A percentile compares a stretch with the other conserved stretches of the same genome.
Evolutionary conservation across 2,329 filamentous ascomycete genomes (phyloP).

Genomic region (Cytospora leucostoma): DNA sequence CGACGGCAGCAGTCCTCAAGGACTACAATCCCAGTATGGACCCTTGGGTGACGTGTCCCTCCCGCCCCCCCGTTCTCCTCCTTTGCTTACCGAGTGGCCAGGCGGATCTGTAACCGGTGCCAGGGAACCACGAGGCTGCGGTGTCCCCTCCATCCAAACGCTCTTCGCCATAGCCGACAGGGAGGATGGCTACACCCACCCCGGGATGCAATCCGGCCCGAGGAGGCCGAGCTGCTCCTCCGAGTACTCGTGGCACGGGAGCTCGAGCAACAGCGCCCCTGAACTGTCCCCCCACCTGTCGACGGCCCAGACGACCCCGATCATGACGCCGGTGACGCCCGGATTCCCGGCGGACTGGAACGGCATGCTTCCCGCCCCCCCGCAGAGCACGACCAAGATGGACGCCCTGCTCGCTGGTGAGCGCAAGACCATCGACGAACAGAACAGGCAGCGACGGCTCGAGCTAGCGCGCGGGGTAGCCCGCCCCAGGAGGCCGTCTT

Average conservation of each 20-base stretch:
- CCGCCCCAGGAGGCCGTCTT: constrained; percentile 11
- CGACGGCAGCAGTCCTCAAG: background rate
- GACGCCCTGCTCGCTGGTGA: background rate
- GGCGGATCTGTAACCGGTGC: background rate
- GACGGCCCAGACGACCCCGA: constrained; percentile 16
- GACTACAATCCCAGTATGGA: constrained; percentile 13
- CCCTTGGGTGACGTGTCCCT: background rate
- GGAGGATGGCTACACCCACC: constrained; percentile 1
- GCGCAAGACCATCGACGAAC: background rate
- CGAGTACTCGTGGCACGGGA: constrained; percentile 16
- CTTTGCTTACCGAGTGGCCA: constrained; percentile 6
- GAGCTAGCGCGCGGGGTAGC: background rate
- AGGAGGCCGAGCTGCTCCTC: constrained; percentile 20
- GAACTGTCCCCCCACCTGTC: constrained; percentile 17
- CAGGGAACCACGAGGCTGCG: background rate
- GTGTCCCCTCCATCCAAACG: constrained; percentile 19
- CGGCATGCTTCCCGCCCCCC: background rate
- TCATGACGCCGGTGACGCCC: constrained; percentile 3
- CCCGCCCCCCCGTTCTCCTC: background rate
- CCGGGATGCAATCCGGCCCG: background rate
- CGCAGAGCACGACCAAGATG: constrained; percentile 1
- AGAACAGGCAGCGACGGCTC: background rate
- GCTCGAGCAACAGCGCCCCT: constrained; percentile 12
- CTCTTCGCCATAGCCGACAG: constrained; percentile 18
- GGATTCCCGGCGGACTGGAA: constrained; percentile 10